Evolutionary conservation across 148 eudicot species (phyloP), one percentile per base, ranked within the genome.

Genomic region (Spergularia bocconei): DNA sequence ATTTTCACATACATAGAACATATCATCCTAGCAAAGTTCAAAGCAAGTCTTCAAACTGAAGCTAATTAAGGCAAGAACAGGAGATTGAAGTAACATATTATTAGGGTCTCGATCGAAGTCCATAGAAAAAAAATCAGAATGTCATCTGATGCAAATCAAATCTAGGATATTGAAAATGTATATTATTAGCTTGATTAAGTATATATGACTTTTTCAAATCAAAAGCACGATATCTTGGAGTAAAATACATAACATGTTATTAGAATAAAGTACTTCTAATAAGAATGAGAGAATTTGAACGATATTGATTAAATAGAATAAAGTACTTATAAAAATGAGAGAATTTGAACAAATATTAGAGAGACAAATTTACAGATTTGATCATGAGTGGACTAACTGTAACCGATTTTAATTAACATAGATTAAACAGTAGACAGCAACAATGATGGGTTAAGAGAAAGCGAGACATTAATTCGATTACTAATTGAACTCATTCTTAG

Each of bases 1-100:
- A 20, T 69, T 79, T 71, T 75, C 78, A 63, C 29, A 39, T 33
- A 66, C 38, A 79, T 36, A 65, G 36, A 57, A 36, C 58, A 7
- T 51, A 23, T 23, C 25, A 48, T 69, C 41, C 17, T 70, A 69
- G 38, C 61, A 54, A 55, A 69, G 15, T 56, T 64, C 50, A 63
- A 75, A 63, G n/a, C n/a, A n/a, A n/a, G n/a, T n/a, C n/a, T n/a
- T n/a, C 50, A 63, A 75, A 63, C 6, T 44, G 10, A 23, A 23
- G 25, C 25, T 23, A n/a, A n/a, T n/a, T n/a, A 44, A 44, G 48
- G 48, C 48, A 44, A 44, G 48, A 29, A 29, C 2, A 29, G 36
- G 36, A 29, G 36, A 2, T 2, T 29, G 36, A 29, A 29, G 25
- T 29, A 29, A 29, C 36, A 3, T 29, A 29, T 3, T 29, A 29